Base-by-base conservation (phyloP, 345 rosid species). In the thale cress (Arabidopsis thaliana) region DNA sequence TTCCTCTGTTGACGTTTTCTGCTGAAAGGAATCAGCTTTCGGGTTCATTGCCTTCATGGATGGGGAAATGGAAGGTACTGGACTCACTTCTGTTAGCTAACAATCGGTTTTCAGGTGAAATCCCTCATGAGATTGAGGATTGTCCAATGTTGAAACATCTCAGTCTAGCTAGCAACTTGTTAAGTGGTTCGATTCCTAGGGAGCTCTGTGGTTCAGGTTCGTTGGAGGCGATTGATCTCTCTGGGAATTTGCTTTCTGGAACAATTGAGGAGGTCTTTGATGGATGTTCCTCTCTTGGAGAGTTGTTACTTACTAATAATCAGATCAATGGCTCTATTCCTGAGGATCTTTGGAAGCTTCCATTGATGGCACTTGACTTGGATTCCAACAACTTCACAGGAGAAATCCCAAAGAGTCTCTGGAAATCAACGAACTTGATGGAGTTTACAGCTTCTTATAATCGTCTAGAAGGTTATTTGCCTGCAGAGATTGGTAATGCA, bases 311-410 rank as follows among this genome's bases (percentile, higher is more conserved):
- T 78, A 68, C 70, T 55, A 82, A 78, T 48, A 95, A 92, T 66
- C 82, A 69, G 65, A 73, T 95, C 32, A 77, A 38, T 53, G 98
- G 99, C 13, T 79, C 78, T 0, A 79, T 95, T 13, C 91, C 96
- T 0, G 84, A 80, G 49, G 84, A 88, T 78, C 83, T 95, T 25
- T 81, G 87, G 0, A 56, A 80, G 78, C 97, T 95, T 65, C 97
- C 97, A 1, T 74, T 92, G 75, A 78, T 87, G 91, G 85, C 81
- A 61, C 86, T 90, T 23, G 88, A 87, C 44, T 78, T 95, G 41
- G 98, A 92, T 56, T 87, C 91, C 22, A 95, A 95, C 82, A 78
- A 86, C 79, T 88, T 92, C 80, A 78, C 84, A 1, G 96, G 97
- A 59, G 48, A 70, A 0, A 80, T 92, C 32, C 97, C 97, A 5